Evolutionary conservation across 1,139 yeast genomes (phyloP).

Genomic region (Candida albicans): DNA sequence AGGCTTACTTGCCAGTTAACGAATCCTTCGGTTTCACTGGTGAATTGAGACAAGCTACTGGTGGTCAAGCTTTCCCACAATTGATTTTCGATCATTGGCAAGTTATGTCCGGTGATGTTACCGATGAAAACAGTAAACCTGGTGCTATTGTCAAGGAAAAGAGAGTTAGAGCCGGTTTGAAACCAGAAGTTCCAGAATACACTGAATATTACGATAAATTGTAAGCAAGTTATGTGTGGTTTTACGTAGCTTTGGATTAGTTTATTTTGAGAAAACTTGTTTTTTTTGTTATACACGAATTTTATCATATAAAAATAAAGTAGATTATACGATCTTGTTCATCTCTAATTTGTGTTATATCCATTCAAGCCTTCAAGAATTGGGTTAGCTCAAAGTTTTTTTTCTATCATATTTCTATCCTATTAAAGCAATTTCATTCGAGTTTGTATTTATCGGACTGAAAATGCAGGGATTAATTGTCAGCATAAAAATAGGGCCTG

Average conservation of each 20-base stretch:
- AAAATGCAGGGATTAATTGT: too few species aligned
- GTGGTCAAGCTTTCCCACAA: constrained; percentile 99
- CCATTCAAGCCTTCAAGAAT: too few species aligned
- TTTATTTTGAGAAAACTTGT: background rate
- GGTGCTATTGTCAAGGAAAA: constrained; percentile 87
- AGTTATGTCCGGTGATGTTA: constrained; percentile 85
- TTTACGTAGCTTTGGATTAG: constrained; percentile 1
- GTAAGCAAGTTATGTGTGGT: constrained; percentile 44
- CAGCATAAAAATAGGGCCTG: too few species aligned
- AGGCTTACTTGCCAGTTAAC: constrained; percentile 99
- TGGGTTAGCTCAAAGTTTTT: too few species aligned
- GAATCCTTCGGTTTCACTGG: constrained; percentile 99
- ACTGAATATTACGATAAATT: constrained; percentile 99
- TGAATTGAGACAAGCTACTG: constrained; percentile 99
- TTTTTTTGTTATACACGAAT: background rate
- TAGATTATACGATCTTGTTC: background rate
- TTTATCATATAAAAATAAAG: background rate
- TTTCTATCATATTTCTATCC: too few species aligned
- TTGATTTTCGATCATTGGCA: constrained; percentile 99
- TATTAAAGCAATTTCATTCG: too few species aligned
- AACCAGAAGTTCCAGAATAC: constrained; percentile 97
- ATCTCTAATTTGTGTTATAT: too few species aligned
- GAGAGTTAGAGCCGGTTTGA: constrained; percentile 97
- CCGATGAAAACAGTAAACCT: constrained; percentile 90
- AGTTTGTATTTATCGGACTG: too few species aligned